Percentiles rank a stretch among this genome's conserved stretches.
Evolutionary conservation across 768 basidiomycete species (phyloP).

Genomic region (Panaeolus papilionaceus): DNA sequence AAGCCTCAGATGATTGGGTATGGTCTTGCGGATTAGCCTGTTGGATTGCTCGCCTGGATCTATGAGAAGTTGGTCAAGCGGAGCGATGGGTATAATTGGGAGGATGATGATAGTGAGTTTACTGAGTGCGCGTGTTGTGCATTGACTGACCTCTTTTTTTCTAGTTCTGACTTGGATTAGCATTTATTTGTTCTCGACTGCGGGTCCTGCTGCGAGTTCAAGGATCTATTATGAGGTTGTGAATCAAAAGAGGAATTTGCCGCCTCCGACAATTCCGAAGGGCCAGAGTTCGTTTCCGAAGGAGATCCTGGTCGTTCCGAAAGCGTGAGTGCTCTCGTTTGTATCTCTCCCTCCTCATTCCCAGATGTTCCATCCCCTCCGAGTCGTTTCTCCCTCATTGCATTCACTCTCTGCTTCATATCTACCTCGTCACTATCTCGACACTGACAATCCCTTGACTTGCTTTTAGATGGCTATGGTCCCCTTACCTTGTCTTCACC

Average conservation of each 20-base stretch:
- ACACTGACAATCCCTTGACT: too few relatives aligned
- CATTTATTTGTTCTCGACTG: conserved; percentile 62
- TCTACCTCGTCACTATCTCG: too few relatives aligned
- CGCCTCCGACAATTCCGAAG: conserved; percentile 42
- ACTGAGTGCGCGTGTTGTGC: not conserved
- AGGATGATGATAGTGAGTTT: conserved; percentile 55
- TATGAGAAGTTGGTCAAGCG: conserved; percentile 56
- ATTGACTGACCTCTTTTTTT: not conserved
- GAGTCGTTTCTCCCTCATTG: too few relatives aligned
- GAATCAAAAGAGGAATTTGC: conserved; percentile 25
- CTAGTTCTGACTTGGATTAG: conserved; percentile 61
- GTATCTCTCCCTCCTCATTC: too few relatives aligned
- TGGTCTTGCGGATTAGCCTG: conserved; percentile 62
- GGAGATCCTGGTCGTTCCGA: conserved; percentile 43
- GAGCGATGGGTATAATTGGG: conserved; percentile 62
- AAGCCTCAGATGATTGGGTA: conserved; percentile 63
- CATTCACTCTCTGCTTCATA: too few relatives aligned
- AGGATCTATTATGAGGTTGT: conserved; percentile 63
- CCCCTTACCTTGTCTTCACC: conserved; percentile 48
- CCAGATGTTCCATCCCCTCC: too few relatives aligned
- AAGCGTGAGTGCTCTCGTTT: conserved; percentile 34
- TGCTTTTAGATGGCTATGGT: conserved; percentile 46
- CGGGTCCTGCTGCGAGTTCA: conserved; percentile 61
- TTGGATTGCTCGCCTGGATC: conserved; percentile 59
- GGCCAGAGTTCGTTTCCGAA: conserved; percentile 59